Conservation (phyloP, 129 eudicot genomes). For the Daucus carota region DH1_v3.0 NC_030383.2:16645501-16646000, state of each 20-base stretch:
- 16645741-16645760: constrained; percentile 99
- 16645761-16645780: constrained; percentile 49
- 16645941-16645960: constrained; percentile 65
- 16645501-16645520: constrained; percentile 96
- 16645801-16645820: constrained; percentile 16
- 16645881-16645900: constrained; percentile 64
- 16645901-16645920: constrained; percentile 75
- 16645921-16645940: constrained; percentile 61
- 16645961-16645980: constrained; percentile 84
- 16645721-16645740: constrained; percentile 40
- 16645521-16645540: constrained; percentile 89
- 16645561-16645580: constrained; percentile 75
- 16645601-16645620: constrained; percentile 77
- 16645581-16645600: constrained; percentile 70
- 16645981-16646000: constrained; percentile 52
- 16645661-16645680: constrained; percentile 96
- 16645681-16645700: constrained; percentile 87
- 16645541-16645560: constrained; percentile 90
- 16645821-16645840: constrained; percentile 29
- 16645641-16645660: constrained; percentile 92
- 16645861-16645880: constrained; percentile 62
- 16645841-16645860: constrained; percentile 25
- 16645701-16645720: constrained; percentile 47
- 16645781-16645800: constrained; percentile 19
- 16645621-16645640: constrained; percentile 93